phyloP scores from a whole-genome alignment of 2,329 filamentous ascomycete genomes.

The Botryotinia narcissicola region DNA sequence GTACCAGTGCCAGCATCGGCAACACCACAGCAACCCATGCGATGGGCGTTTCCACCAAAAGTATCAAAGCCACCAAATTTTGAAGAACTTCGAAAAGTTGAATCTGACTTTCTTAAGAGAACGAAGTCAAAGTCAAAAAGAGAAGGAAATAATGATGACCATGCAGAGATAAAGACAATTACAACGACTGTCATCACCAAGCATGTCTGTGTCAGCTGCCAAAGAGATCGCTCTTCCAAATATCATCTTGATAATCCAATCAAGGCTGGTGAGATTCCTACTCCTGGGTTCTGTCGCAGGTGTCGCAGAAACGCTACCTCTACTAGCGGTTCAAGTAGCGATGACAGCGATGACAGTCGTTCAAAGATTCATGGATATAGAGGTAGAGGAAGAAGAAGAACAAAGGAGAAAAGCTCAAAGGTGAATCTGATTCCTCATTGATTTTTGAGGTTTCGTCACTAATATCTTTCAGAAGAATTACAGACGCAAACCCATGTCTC shows the following conservation, averaged over 20 bases:
- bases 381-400: not conserved
- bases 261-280: constrained; percentile 36
- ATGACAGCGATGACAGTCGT: constrained; percentile 12
- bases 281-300: constrained; percentile 40
- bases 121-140: not conserved
- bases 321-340: constrained; percentile 26
- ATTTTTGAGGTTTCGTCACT: not conserved
- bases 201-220: constrained; percentile 46
- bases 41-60: not conserved
- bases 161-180: not conserved
- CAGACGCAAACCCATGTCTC: not conserved
- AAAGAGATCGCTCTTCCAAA: constrained; percentile 42
- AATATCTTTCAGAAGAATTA: not conserved
- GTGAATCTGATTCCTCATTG: not conserved
- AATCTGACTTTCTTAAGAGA: constrained; percentile 25
- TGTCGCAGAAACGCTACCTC: constrained; percentile 39
- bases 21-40: not conserved
- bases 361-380: not conserved
- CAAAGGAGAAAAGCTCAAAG: not conserved
- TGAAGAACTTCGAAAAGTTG: constrained; percentile 26
- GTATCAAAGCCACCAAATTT: constrained; percentile 19
- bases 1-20: constrained; percentile 16
- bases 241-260: constrained; percentile 43
- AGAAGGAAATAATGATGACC: not conserved
- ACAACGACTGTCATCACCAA: constrained; percentile 37